A percentile compares a stretch with the other conserved stretches of the same genome.
phyloP scores from a whole-genome alignment of 345 rosid genomes.

The Toxicodendron radicans region DNA sequence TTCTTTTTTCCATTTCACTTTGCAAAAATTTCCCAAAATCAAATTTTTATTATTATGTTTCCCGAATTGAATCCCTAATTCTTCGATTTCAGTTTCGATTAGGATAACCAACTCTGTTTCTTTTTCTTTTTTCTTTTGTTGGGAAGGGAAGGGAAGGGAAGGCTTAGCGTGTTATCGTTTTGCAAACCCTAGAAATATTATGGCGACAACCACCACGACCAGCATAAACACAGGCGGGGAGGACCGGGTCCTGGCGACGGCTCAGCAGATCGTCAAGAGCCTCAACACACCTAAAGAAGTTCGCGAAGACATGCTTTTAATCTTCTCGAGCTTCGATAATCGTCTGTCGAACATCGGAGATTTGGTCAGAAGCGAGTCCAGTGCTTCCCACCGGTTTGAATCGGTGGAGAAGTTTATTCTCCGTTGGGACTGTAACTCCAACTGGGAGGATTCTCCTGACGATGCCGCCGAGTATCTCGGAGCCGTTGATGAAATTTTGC shows the following conservation, averaged over 20 bases:
- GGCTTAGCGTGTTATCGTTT: background rate
- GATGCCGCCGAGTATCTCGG: slow-evolving; percentile 66
- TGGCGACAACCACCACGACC: slow-evolving; percentile 42
- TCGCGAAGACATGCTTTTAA: slow-evolving; percentile 89
- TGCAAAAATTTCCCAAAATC: background rate
- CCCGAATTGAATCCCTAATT: background rate
- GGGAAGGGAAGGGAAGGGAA: too few relatives aligned
- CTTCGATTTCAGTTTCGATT: background rate
- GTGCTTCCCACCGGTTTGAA: slow-evolving; percentile 44
- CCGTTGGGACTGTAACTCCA: slow-evolving; percentile 51
- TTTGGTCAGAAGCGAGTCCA: slow-evolving; percentile 47
- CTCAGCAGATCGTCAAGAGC: slow-evolving; percentile 94
- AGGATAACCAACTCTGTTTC: background rate
- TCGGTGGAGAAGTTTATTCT: slow-evolving; percentile 70
- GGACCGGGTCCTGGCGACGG: slow-evolving; percentile 96
- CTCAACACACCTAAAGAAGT: slow-evolving; percentile 89
- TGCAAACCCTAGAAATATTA: slow-evolving; percentile 8
- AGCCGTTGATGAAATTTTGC: slow-evolving; percentile 77
- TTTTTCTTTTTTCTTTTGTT: background rate
- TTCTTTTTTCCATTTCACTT: background rate
- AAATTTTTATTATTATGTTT: background rate
- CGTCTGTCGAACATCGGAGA: slow-evolving; percentile 85
- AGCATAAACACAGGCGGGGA: slow-evolving; percentile 48
- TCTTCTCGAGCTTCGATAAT: slow-evolving; percentile 93
- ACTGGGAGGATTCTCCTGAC: slow-evolving; percentile 70